A percentile compares a stretch with the other conserved stretches of the same genome.
phyloP scores from a whole-genome alignment of 176 grass and related monocot genomes.

The Oryza glaberrima region DNA sequence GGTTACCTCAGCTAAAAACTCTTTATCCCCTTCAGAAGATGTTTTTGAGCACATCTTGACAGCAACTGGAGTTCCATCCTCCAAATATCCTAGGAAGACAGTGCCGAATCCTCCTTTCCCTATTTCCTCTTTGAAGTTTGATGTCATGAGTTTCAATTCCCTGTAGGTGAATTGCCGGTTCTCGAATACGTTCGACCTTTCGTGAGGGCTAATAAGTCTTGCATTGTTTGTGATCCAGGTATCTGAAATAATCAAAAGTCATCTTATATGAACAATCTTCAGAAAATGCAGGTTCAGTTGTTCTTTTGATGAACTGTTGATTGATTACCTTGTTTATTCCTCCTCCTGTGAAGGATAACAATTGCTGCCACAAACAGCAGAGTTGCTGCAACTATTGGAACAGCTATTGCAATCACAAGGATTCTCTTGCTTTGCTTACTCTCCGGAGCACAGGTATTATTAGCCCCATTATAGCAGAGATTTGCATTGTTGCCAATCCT shows the following conservation, averaged over 20 bases:
- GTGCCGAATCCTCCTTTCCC: conserved; percentile 76
- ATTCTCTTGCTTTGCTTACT: conserved; percentile 31
- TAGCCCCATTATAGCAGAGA: conserved; percentile 26
- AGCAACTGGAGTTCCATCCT: conserved; percentile 70
- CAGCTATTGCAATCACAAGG: conserved; percentile 36
- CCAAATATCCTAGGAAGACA: conserved; percentile 63
- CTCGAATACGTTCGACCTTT: conserved; percentile 24
- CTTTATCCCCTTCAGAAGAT: conserved; percentile 57
- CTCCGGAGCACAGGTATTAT: conserved; percentile 7
- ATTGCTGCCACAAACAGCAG: conserved; percentile 38
- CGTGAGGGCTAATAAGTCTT: conserved; percentile 22
- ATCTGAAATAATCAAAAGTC: background rate
- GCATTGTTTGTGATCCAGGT: conserved; percentile 23
- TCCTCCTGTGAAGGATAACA: conserved; percentile 21
- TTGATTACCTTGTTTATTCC: conserved; percentile 37
- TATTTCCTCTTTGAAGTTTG: conserved; percentile 65
- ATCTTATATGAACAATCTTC: conserved; percentile 4
- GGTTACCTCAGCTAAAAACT: conserved; percentile 67
- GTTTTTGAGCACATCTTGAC: conserved; percentile 57
- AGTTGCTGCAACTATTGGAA: conserved; percentile 29
- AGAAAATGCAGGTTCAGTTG: background rate
- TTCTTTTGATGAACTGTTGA: background rate
- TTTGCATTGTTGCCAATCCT: conserved; percentile 45
- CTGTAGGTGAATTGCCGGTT: conserved; percentile 64
- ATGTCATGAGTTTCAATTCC: conserved; percentile 64